Evolutionary conservation across 176 grass and related monocot genomes (phyloP).

Genomic region (Aegilops tauschii): DNA sequence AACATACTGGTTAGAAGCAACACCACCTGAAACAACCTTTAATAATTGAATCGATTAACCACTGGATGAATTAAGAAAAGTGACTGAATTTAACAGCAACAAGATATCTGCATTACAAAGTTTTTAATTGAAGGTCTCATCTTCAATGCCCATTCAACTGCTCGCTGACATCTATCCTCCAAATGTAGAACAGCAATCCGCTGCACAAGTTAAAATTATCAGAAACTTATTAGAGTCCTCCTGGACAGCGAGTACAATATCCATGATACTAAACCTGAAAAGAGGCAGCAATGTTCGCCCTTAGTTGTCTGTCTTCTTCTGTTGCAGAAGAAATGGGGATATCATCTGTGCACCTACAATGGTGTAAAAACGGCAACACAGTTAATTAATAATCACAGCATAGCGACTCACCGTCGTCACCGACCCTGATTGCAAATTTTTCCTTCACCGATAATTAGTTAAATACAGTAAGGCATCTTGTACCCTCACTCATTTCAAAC

Average conservation of each 20-base stretch:
- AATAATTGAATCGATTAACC: conserved; percentile 27
- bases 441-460: background rate
- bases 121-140: conserved; percentile 83
- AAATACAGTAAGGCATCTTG: background rate
- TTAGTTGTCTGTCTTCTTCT: conserved; percentile 58
- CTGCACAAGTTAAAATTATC: conserved; percentile 43
- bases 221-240: conserved; percentile 1
- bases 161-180: conserved; percentile 93
- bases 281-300: conserved; percentile 90
- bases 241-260: background rate
- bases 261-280: conserved; percentile 66
- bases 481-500: background rate
- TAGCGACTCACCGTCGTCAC: background rate
- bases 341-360: conserved; percentile 49
- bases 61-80: background rate
- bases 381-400: conserved; percentile 25
- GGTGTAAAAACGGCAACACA: conserved; percentile 10
- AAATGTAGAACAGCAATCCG: conserved; percentile 94
- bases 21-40: conserved; percentile 95
- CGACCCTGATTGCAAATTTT: background rate
- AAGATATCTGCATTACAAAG: conserved; percentile 67
- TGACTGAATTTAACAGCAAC: background rate
- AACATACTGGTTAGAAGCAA: conserved; percentile 90
- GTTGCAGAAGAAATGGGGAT: conserved; percentile 64
- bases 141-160: conserved; percentile 97